Conservation (phyloP, 2,329 filamentous ascomycete genomes). For the Fusarium sp. region DNA sequence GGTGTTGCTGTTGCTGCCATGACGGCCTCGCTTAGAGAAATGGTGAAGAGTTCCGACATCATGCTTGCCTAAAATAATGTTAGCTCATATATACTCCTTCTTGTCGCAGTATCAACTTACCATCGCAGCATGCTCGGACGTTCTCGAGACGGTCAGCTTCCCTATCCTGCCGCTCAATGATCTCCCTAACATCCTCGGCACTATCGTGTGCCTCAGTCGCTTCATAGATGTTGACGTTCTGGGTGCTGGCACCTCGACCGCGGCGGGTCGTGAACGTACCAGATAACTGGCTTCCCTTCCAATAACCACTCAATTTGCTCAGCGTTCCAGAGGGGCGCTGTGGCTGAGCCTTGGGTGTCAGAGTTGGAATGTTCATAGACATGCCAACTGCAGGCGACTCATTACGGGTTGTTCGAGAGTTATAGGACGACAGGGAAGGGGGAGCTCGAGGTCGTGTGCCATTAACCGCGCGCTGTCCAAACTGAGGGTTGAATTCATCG, state of each 20-base stretch:
- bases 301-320: constrained; percentile 72
- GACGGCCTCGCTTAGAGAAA: constrained; percentile 61
- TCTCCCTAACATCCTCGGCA: constrained; percentile 83
- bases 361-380: constrained; percentile 67
- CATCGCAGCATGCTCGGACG: constrained; percentile 96
- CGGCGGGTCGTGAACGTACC: constrained; percentile 68
- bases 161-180: constrained; percentile 82
- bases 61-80: constrained; percentile 71
- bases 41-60: constrained; percentile 74
- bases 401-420: constrained; percentile 78
- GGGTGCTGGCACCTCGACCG: constrained; percentile 63
- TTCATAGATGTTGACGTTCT: constrained; percentile 67
- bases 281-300: constrained; percentile 62
- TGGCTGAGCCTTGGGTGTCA: constrained; percentile 64
- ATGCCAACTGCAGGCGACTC: constrained; percentile 69
- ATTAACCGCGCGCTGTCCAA: constrained; percentile 53
- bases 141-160: constrained; percentile 89
- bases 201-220: constrained; percentile 77
- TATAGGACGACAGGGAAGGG: constrained; percentile 82
- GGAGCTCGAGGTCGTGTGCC: constrained; percentile 66
- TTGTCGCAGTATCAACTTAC: constrained; percentile 64
- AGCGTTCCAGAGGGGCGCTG: constrained; percentile 62
- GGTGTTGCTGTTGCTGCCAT: constrained; percentile 48
- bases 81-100: constrained; percentile 35
- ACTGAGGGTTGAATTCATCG: constrained; percentile 85